Evolutionary conservation across 768 basidiomycete species (phyloP), one percentile per base, ranked within the genome.

Genomic region (Boletus reticuloceps): DNA sequence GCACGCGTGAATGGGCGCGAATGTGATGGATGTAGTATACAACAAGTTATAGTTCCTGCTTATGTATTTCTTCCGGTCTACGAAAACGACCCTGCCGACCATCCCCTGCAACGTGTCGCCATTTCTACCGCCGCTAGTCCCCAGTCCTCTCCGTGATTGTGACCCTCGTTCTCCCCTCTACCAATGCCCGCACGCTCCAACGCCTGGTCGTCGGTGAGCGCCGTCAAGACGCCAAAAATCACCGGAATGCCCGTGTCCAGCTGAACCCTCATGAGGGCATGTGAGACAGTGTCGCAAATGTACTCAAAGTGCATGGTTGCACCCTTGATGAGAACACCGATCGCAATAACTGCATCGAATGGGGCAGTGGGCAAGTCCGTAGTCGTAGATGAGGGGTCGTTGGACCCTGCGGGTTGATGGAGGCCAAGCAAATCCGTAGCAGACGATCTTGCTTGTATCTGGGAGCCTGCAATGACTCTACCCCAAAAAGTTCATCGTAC

Each of bases 241-340:
- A 98, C 91, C 1, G 97, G 97, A 22, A 91, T 84, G 16, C 94
- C 94, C 1, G 90, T 86, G 72, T 98, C 96, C 63, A 98, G 77
- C 74, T 96, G 94, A 20, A 98, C 84, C 64, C 82, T 83, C 97
- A 98, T 99, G 60, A 99, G 78, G 42, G 87, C 94, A 64, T 98
- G 90, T 40, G 93, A 86, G 55, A 98, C 95, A 57, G 86, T 84
- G 65, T 98, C 94, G 72, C 83, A 91, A 72, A 98, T 99, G 80
- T 99, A 99, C 72, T 99, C 97, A 72, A 98, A 99, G 76, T 99
- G 97, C 94, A 97, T 97, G 17, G 97, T 98, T 1, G 85, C 79
- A 50, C 97, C 96, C 71, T 99, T 99, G 79, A 99, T 97, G 69
- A 99, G 86, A 37, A 96, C 94, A 14, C 97, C 97, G 66, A 98